Base-by-base conservation (phyloP, 495 filamentous ascomycete species). In the Talaromyces stipitatus region DNA sequence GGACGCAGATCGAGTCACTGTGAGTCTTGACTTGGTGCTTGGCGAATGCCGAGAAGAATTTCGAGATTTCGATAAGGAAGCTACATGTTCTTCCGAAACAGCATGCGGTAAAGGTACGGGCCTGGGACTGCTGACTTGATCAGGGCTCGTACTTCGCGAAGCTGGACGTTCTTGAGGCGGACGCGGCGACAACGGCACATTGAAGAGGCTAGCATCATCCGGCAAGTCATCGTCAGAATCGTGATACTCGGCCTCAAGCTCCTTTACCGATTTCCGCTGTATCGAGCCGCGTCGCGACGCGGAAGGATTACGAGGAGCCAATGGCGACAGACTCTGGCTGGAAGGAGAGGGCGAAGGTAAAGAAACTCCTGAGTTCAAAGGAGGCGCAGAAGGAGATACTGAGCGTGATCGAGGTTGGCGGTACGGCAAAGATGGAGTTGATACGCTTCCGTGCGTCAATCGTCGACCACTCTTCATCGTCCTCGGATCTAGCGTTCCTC, bases 211-310 rank as follows among this genome's bases (percentile, higher is more conserved):
- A 14, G 90, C 86, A 62, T 95, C 94, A 55, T 95, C 90, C 4
- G 94, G 94, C 22, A 98, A 82, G 54, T 97, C 91, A 57, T 96
- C 92, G 58, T 96, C 94, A 10, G 84, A 85, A 57, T 95, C 89
- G 67, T 92, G 81, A 60, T 87, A 96, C 66, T 97, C 92, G 38
- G 85, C 82, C 66, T 97, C 95, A 30, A 92, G 65, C 54, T 96
- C 87, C 57, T 88, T 79, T 4, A 83, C 71, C 3, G 88, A 82
- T 71, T 97, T 97, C 53, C 88, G 78, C 22, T 84, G 80, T 65
- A 96, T 88, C 90, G 90, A 96, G 53, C 84, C 87, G 41, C 66
- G 55, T 45, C 23, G 47, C n/a, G 33, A 61, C 57, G 48, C n/a
- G n/a, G n/a, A 51, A 18, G 24, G 26, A 23, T 30, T 72, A 60